Conservation (phyloP, 2,329 filamentous ascomycete species). For the Dothistroma pini region DNA sequence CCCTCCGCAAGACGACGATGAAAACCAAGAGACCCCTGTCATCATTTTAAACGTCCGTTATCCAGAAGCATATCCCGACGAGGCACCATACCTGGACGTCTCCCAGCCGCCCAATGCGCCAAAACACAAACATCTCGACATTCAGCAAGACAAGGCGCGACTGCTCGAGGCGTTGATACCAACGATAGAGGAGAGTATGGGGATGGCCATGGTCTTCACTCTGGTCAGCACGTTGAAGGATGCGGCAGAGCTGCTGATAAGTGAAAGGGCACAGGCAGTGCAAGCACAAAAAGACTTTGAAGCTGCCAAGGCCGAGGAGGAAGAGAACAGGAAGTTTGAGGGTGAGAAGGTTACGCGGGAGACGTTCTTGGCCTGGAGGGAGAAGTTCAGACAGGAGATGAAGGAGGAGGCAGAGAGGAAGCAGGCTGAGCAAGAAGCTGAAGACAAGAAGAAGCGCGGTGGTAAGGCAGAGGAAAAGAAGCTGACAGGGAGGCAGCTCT, state of each 20-base stretch:
- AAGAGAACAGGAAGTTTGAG: conserved; percentile 96
- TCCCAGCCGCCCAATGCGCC: conserved; percentile 66
- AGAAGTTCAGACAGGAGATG: conserved; percentile 74
- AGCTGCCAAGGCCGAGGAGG: conserved; percentile 66
- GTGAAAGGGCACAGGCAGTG: conserved; percentile 64
- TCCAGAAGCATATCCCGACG: conserved; percentile 86
- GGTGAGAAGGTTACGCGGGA: conserved; percentile 85
- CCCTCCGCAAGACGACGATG: conserved; percentile 46
- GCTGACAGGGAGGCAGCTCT: conserved; percentile 59
- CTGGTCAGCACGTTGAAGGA: conserved; percentile 86
- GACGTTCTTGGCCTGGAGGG: conserved; percentile 79
- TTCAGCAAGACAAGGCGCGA: conserved; percentile 71
- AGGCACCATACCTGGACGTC: conserved; percentile 77
- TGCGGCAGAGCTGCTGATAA: conserved; percentile 77
- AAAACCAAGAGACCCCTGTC: conserved; percentile 56
- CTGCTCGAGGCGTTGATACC: conserved; percentile 69
- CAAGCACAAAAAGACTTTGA: conserved; percentile 52
- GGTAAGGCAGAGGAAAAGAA: conserved; percentile 72
- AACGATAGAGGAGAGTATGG: conserved; percentile 85
- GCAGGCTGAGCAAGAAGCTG: conserved; percentile 65
- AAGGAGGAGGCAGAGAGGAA: conserved; percentile 60
- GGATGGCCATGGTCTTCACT: conserved; percentile 97
- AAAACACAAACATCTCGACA: conserved; percentile 69
- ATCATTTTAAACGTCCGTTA: conserved; percentile 84
- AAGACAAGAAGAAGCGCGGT: conserved; percentile 55